These are phyloP conservation scores for Babesia ovata DNA, from an alignment of 169 alveolate species.

Conservation along the genomic window DNA sequence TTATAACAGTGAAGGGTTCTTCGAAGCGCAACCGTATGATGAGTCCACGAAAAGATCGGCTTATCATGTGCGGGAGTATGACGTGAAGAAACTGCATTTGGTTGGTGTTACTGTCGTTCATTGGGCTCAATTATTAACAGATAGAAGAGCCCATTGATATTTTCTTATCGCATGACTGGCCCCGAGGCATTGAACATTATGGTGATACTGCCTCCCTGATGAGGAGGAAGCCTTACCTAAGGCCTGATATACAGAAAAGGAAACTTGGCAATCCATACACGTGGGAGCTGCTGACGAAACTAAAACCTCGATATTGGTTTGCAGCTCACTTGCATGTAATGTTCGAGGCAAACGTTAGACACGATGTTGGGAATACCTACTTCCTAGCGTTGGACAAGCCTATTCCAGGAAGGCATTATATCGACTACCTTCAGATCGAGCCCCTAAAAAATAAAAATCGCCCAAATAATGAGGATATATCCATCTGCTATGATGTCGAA, in stretches of 20 bases:
- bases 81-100: slow-evolving; percentile 82
- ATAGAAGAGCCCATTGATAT: slow-evolving; percentile 85
- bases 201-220: slow-evolving; percentile 83
- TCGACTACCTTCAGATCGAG: slow-evolving; percentile 29
- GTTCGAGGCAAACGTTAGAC: slow-evolving; percentile 71
- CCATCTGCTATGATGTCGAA: slow-evolving; percentile 63
- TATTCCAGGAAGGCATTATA: slow-evolving; percentile 35
- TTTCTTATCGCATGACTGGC: slow-evolving; percentile 97
- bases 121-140: slow-evolving; percentile 24
- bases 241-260: slow-evolving; percentile 36
- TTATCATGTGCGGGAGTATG: slow-evolving; percentile 90
- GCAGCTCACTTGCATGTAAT: slow-evolving; percentile 75
- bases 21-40: slow-evolving; percentile 87
- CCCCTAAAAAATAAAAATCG: slow-evolving; percentile 10
- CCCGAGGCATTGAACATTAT: slow-evolving; percentile 82
- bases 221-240: slow-evolving; percentile 80
- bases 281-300: slow-evolving; percentile 61
- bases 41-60: slow-evolving; percentile 85
- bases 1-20: slow-evolving; percentile 76
- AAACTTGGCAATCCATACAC: slow-evolving; percentile 76
- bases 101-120: slow-evolving; percentile 14
- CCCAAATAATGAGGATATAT: slow-evolving; percentile 4
- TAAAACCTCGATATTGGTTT: slow-evolving; percentile 75
- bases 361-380: slow-evolving; percentile 61
- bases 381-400: slow-evolving; percentile 68